Base-by-base conservation (phyloP, 2,329 filamentous ascomycete species). In the Scolecobasidium constrictum region DNA sequence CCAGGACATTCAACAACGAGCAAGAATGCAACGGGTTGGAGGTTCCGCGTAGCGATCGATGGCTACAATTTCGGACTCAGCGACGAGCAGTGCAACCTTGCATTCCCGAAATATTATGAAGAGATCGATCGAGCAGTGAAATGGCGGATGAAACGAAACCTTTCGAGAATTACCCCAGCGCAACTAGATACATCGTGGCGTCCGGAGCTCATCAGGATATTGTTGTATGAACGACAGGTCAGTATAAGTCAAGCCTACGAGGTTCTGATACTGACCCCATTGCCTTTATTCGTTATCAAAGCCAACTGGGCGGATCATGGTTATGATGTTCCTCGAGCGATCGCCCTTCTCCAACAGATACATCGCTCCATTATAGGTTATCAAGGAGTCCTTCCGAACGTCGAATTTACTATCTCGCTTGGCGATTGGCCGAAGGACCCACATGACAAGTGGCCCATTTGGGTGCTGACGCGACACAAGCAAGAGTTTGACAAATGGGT, bases 261-360 rank as follows among this genome's bases (percentile, higher is more conserved):
- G 26, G 36, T 18, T 21, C 12, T 13, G 17, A 19, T 11, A 35
- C 42, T 38, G 35, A 44, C 28, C 28, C 61, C 38, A 53, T 12
- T 35, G 31, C 46, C 42, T 37, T 16, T 45, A 23, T 46, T 38
- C 21, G n/a, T 46, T 11, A 38, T 46, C 19, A 39, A 46, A 16
- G 31, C 33, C 17, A 40, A 35, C 34, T 42, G 49, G n/a, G 51
- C 51, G 31, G 58, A 50, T 48, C 55, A 45, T 46, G 56, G 47
- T 35, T 50, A 52, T 12, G 46, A 50, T 7, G 40, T 47, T 7
- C 43, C 43, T 41, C 58, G 59, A 15, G 50, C 51, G 5, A 51
- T 57, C 13, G 69, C 73, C 15, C 64, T 68, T 11, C 63, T 78
- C 1, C 66, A 73, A 52, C 68, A 73, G 48, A 63, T 78, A 48